These are phyloP conservation scores for Cyberlindnera galapagoensis DNA, from an alignment of 805 yeast species.

Conservation along the genomic window DNA sequence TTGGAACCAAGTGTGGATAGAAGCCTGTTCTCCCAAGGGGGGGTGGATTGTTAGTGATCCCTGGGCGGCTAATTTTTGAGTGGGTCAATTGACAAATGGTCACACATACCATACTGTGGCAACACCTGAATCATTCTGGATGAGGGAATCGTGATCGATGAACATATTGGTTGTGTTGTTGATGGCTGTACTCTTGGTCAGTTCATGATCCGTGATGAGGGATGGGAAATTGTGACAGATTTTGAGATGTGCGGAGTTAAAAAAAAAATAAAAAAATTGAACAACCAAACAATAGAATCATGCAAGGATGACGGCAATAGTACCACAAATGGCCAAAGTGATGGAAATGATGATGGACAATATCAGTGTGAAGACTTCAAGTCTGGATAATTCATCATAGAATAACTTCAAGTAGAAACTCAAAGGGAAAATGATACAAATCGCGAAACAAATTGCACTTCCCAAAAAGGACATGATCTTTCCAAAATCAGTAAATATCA, in stretches of 20 bases:
- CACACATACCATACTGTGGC: conserved; percentile 25
- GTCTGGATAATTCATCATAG: conserved; percentile 27
- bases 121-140: conserved; percentile 22
- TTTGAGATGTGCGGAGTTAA: too few species aligned
- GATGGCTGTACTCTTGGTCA: too few species aligned
- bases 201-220: too few species aligned
- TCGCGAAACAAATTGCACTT: conserved; percentile 62
- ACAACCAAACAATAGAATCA: conserved; percentile 8
- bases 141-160: conserved; percentile 17
- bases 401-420: conserved; percentile 53
- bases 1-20: conserved; percentile 37
- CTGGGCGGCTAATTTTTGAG: conserved; percentile 2
- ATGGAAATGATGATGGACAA: conserved; percentile 6
- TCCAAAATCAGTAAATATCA: conserved; percentile 65
- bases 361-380: conserved; percentile 18
- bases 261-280: not conserved
- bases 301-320: conserved; percentile 20
- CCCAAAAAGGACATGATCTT: conserved; percentile 70
- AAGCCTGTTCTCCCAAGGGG: too few species aligned
- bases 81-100: not conserved
- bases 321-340: conserved; percentile 18
- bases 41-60: too few species aligned
- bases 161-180: conserved; percentile 5
- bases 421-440: conserved; percentile 67
- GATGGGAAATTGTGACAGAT: too few species aligned